These are phyloP conservation scores for Microdochium paspali DNA, from an alignment of 2,329 filamentous ascomycete species.

Conservation along the genomic window DNA sequence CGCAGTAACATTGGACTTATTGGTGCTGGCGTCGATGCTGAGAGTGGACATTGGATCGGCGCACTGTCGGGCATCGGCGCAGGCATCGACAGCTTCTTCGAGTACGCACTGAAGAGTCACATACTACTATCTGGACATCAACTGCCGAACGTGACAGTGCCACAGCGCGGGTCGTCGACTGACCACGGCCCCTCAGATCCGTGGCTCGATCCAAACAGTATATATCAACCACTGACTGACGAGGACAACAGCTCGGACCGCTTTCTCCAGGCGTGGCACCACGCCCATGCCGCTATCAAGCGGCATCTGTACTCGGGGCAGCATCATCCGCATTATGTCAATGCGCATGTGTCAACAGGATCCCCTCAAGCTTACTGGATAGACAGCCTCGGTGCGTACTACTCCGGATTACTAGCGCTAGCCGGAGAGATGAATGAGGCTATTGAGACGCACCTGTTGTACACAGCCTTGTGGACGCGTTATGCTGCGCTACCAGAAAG, in stretches of 20 bases:
- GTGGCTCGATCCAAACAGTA: slow-evolving; percentile 55
- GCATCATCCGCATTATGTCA: slow-evolving; percentile 87
- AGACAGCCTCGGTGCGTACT: slow-evolving; percentile 91
- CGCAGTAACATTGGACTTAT: slow-evolving; percentile 80
- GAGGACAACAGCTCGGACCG: slow-evolving; percentile 64
- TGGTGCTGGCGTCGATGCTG: slow-evolving; percentile 85
- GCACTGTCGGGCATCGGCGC: slow-evolving; percentile 90
- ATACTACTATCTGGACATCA: slow-evolving; percentile 75
- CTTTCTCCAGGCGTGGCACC: slow-evolving; percentile 76
- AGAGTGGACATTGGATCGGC: slow-evolving; percentile 81
- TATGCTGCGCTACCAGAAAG: slow-evolving; percentile 91
- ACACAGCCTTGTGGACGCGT: slow-evolving; percentile 87
- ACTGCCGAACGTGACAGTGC: slow-evolving; percentile 39
- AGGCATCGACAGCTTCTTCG: slow-evolving; percentile 96
- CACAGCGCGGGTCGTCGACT: slow-evolving; percentile 7
- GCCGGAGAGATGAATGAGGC: slow-evolving; percentile 89
- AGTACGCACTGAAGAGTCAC: slow-evolving; percentile 92
- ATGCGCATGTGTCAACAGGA: slow-evolving; percentile 80
- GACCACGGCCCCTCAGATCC: slow-evolving; percentile 22
- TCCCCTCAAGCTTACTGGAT: slow-evolving; percentile 89
- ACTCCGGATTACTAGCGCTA: slow-evolving; percentile 77
- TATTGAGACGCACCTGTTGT: slow-evolving; percentile 79
- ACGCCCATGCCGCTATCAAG: slow-evolving; percentile 79
- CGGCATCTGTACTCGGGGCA: slow-evolving; percentile 80
- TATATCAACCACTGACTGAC: slow-evolving; percentile 50